phyloP scores from a whole-genome alignment of 2,329 filamentous ascomycete genomes.

The Trichoderma aggressivum region DNA sequence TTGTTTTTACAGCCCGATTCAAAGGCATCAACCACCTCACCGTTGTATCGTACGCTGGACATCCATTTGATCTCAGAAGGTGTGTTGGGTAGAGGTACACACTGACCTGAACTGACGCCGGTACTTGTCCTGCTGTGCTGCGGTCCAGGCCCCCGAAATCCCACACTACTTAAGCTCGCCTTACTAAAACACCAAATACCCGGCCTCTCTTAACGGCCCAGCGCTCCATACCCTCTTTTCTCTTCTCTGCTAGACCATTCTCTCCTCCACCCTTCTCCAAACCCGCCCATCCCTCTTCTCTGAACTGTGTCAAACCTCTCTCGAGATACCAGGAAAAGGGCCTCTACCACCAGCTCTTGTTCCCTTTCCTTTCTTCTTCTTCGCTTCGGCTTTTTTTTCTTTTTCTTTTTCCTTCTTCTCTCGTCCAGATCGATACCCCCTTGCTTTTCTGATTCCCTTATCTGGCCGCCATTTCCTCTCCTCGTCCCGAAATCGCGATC shows the following conservation, averaged over 20 bases:
- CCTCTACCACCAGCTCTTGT: conserved; percentile 20
- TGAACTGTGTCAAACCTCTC: background rate
- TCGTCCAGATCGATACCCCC: conserved; percentile 26
- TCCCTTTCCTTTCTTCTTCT: conserved; percentile 23
- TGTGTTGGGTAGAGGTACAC: background rate
- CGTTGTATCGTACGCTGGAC: no score
- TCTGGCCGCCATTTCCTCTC: conserved; percentile 26
- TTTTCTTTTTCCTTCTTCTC: conserved; percentile 13
- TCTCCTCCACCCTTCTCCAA: conserved; percentile 17
- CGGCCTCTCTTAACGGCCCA: conserved; percentile 24
- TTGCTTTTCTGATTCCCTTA: conserved; percentile 22
- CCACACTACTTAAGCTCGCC: conserved; percentile 17
- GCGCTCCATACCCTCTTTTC: background rate
- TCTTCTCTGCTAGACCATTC: conserved; percentile 21
- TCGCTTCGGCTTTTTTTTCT: conserved; percentile 24
- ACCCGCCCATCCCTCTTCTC: conserved; percentile 20
- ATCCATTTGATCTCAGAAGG: no score
- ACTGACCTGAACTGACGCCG: background rate
- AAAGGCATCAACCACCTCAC: no score
- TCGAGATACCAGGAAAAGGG: conserved; percentile 20
- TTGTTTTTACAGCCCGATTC: no score
- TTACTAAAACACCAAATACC: conserved; percentile 25
- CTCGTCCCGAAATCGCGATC: conserved; percentile 13
- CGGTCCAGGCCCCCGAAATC: conserved; percentile 14
- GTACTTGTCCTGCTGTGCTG: background rate